A percentile compares a stretch with the other conserved stretches of the same genome.
phyloP scores from a whole-genome alignment of 345 rosid species.

The Salix udensis region DNA sequence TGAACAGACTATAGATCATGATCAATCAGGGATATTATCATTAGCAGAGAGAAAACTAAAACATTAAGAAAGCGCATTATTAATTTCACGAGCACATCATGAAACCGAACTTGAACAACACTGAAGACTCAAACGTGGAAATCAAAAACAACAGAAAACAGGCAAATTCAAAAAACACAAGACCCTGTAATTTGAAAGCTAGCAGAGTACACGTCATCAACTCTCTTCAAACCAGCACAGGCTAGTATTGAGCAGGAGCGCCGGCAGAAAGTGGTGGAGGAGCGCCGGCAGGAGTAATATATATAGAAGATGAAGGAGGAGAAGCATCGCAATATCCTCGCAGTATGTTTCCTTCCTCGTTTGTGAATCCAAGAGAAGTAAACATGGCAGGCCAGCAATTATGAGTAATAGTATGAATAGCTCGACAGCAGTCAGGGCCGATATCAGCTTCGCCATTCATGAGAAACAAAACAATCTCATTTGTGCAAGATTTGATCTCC shows the following conservation, averaged over 20 bases:
- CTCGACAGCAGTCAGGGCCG: slow-evolving; percentile 55
- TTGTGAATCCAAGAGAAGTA: slow-evolving; percentile 58
- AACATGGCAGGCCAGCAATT: slow-evolving; percentile 88
- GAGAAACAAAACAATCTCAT: slow-evolving; percentile 61
- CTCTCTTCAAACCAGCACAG: not conserved
- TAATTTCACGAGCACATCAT: not conserved
- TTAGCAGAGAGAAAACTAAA: not conserved
- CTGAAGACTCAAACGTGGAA: not conserved
- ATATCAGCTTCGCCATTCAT: slow-evolving; percentile 55
- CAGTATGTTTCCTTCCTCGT: slow-evolving; percentile 54
- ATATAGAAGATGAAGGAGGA: not conserved
- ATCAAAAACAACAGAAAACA: not conserved
- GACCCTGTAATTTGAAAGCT: not conserved
- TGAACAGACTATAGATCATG: too few relatives aligned
- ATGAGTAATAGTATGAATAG: slow-evolving; percentile 48
- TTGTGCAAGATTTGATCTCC: slow-evolving; percentile 67
- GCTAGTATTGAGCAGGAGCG: slow-evolving; percentile 10
- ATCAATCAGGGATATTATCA: too few relatives aligned
- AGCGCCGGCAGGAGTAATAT: slow-evolving; percentile 3
- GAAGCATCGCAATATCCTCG: slow-evolving; percentile 54
- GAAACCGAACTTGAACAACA: not conserved
- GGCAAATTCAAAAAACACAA: not conserved
- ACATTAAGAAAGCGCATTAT: not conserved
- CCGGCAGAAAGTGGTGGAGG: slow-evolving; percentile 16
- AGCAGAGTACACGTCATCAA: not conserved